A percentile compares a stretch with the other conserved stretches of the same genome.
Conservation (phyloP, 2,329 filamentous ascomycete genomes). For the Penicillium sp. region DNA sequence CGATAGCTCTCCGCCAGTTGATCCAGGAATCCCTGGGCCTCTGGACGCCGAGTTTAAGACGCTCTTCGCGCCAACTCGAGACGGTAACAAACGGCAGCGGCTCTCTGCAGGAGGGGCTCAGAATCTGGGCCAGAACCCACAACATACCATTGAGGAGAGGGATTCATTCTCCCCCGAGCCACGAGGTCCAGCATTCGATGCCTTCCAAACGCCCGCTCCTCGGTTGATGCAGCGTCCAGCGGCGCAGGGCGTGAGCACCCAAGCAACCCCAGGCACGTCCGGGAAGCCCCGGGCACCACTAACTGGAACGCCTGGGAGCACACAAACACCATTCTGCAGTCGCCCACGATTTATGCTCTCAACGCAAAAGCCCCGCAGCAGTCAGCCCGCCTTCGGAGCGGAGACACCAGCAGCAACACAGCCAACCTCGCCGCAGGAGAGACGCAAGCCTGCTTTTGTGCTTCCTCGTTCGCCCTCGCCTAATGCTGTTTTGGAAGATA, state of each 20-base stretch:
- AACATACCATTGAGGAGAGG: conserved; percentile 14
- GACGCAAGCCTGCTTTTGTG: conserved; percentile 46
- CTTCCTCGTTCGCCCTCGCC: conserved; percentile 47
- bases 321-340: conserved; percentile 33
- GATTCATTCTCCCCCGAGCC: conserved; percentile 30
- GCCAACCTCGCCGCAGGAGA: conserved; percentile 24
- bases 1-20: conserved; percentile 27
- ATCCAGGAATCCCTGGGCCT: conserved; percentile 14
- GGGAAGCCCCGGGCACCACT: conserved; percentile 14
- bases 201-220: conserved; percentile 19
- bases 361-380: conserved; percentile 30
- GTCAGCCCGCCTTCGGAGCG: conserved; percentile 20
- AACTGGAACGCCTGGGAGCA: conserved; percentile 25
- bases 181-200: conserved; percentile 7
- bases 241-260: conserved; percentile 13
- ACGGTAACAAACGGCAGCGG: conserved; percentile 43
- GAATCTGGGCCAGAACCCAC: conserved; percentile 5
- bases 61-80: conserved; percentile 37
- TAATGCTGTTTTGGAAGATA: conserved; percentile 28
- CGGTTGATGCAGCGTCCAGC: conserved; percentile 15
- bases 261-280: conserved; percentile 16
- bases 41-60: conserved; percentile 39
- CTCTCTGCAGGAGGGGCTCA: conserved; percentile 26
- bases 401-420: conserved; percentile 27
- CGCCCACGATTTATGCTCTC: conserved; percentile 42